A percentile compares a stretch with the other conserved stretches of the same genome.
Conservation (phyloP, 331 rosid species). For the Arachis monticola region DNA sequence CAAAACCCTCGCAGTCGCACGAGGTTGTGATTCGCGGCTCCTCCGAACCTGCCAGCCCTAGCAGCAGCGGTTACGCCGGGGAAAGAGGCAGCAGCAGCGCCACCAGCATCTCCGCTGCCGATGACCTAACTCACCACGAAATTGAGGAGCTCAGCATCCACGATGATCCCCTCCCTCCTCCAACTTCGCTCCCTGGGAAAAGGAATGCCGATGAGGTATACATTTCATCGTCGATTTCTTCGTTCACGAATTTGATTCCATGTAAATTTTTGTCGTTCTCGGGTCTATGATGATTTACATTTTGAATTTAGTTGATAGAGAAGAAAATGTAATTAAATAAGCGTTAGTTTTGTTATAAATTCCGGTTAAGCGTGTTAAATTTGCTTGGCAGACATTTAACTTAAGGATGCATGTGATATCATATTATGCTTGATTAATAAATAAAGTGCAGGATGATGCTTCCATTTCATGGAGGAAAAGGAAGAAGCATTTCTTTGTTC, state of each 20-base stretch:
- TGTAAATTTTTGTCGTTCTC: neutral
- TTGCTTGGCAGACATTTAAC: neutral
- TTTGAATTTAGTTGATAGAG: constrained; percentile 27
- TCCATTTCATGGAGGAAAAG: constrained; percentile 92
- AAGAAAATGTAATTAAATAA: neutral
- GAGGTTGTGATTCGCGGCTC: constrained; percentile 27
- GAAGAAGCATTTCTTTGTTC: constrained; percentile 87
- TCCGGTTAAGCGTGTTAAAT: constrained; percentile 13
- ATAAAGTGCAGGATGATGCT: constrained; percentile 96
- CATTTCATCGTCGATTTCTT: neutral
- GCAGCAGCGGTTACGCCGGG: constrained; percentile 82
- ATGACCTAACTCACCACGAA: constrained; percentile 52
- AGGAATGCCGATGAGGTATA: constrained; percentile 76
- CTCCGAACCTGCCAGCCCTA: constrained; percentile 61
- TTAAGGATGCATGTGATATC: constrained; percentile 43
- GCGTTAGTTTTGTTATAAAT: neutral
- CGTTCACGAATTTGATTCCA: constrained; percentile 23
- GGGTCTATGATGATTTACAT: neutral
- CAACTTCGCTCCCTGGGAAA: constrained; percentile 57
- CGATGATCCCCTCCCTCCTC: constrained; percentile 11
- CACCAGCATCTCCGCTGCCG: constrained; percentile 54
- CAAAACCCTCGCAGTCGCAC: neutral
- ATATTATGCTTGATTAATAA: constrained; percentile 57
- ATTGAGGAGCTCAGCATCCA: constrained; percentile 54
- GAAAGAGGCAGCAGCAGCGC: constrained; percentile 76